phyloP scores from a whole-genome alignment of 1,284 basidiomycete genomes.

The Ustilago xerochloae region DNA sequence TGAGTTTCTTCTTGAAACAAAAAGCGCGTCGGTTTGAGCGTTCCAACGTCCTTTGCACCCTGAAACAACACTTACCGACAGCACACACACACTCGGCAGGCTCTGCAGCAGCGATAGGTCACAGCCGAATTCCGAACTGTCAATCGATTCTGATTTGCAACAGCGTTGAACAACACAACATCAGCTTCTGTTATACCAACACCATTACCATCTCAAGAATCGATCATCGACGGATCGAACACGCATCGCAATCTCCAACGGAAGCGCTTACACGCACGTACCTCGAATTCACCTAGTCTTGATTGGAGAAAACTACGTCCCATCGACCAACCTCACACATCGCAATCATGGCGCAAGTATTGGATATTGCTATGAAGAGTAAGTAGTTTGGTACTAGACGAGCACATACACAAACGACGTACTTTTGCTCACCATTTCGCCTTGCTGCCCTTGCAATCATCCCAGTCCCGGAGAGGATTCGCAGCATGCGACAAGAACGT shows the following conservation, averaged over 20 bases:
- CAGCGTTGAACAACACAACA: not conserved
- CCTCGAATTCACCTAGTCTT: not conserved
- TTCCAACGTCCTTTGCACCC: constrained; percentile 2
- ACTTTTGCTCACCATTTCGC: no score
- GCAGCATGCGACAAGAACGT: constrained; percentile 76
- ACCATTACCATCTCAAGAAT: not conserved
- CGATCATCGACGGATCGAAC: not conserved
- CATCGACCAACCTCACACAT: not conserved
- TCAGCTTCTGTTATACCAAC: not conserved
- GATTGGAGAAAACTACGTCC: not conserved
- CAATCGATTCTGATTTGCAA: not conserved
- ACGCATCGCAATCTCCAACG: no score
- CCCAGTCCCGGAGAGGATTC: constrained; percentile 57
- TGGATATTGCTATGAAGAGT: constrained; percentile 56
- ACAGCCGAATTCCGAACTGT: constrained; percentile 23
- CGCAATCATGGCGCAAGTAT: constrained; percentile 51
- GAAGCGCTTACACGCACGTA: not conserved
- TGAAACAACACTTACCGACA: not conserved
- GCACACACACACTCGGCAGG: not conserved
- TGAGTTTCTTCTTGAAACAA: constrained; percentile 14
- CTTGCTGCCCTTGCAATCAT: not conserved
- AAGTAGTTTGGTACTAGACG: no score
- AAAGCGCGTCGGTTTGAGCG: constrained; percentile 5
- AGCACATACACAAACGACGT: no score
- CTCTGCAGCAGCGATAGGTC: not conserved